These are phyloP conservation scores for Aspergillus sp. DNA, from an alignment of 2,329 filamentous ascomycete genomes.

Conservation along the genomic window DNA sequence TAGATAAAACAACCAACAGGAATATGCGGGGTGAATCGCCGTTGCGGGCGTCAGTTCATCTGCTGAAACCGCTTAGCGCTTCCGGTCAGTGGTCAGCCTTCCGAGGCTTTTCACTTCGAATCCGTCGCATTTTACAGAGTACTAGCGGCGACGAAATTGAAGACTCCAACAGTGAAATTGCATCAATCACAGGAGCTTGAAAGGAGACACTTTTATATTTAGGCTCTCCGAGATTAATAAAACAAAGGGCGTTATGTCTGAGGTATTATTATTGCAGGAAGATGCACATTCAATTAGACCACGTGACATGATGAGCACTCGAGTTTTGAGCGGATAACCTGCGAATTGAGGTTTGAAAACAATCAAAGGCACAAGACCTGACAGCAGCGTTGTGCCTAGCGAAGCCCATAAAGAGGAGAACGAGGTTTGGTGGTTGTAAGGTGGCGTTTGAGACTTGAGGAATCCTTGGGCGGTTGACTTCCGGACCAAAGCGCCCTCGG, in stretches of 20 bases:
- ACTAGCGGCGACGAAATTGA: not conserved
- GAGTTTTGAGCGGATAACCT: not conserved
- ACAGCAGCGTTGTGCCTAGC: not conserved
- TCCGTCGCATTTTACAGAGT: not conserved
- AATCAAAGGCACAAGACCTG: slow-evolving; percentile 6
- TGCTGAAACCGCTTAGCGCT: slow-evolving; percentile 10
- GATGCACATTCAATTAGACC: not conserved
- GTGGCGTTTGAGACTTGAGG: slow-evolving; percentile 1
- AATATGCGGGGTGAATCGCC: not conserved
- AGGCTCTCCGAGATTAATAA: not conserved
- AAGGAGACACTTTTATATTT: not conserved
- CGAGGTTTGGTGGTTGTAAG: not conserved
- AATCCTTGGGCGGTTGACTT: slow-evolving; percentile 9
- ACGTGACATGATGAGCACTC: not conserved
- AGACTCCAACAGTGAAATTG: slow-evolving; percentile 10
- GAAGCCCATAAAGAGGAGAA: not conserved
- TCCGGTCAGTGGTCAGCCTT: not conserved
- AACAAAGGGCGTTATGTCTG: not conserved
- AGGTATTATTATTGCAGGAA: not conserved
- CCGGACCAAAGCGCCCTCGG: slow-evolving; percentile 18
- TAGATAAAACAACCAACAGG: not conserved
- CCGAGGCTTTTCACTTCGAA: slow-evolving; percentile 4
- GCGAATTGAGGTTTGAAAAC: slow-evolving; percentile 1
- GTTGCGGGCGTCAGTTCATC: not conserved
- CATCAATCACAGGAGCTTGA: not conserved